phyloP scores from a whole-genome alignment of 805 yeast species.

The Cyberlindnera maclurae region DNA sequence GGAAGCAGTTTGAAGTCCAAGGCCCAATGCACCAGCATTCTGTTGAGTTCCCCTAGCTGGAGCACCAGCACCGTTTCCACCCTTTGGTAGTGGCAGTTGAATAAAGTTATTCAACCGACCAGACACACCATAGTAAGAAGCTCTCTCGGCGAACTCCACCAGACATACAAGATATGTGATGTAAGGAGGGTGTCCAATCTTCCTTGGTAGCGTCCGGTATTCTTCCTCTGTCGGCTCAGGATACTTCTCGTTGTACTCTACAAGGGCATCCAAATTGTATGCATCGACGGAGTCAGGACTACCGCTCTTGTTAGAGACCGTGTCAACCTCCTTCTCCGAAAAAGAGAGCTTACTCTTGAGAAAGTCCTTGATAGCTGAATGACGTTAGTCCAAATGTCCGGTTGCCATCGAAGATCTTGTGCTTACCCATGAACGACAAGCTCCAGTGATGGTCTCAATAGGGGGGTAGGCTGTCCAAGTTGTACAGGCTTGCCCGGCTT shows the following conservation, averaged over 20 bases:
- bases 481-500: too few species aligned
- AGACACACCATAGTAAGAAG: conserved; percentile 71
- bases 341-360: too few species aligned
- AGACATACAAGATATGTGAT: conserved; percentile 47
- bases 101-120: conserved; percentile 77
- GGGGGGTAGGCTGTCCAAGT: too few species aligned
- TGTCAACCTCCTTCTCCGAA: too few species aligned
- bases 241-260: conserved; percentile 12
- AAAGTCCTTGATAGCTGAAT: too few species aligned
- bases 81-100: conserved; percentile 43
- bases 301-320: too few species aligned
- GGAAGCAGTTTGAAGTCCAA: conserved; percentile 58
- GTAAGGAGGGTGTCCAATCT: conserved; percentile 41
- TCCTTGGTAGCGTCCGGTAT: conserved; percentile 26
- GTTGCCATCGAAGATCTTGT: too few species aligned
- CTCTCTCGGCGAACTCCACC: conserved; percentile 77
- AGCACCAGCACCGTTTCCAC: conserved; percentile 30
- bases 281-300: conserved; percentile 1
- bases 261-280: conserved; percentile 5
- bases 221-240: conserved; percentile 42
- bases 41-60: conserved; percentile 18
- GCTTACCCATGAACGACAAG: too few species aligned
- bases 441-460: too few species aligned
- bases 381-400: too few species aligned
- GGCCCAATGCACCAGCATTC: conserved; percentile 46